Evolutionary conservation across 768 basidiomycete species (phyloP).

Genomic region (Lentinula boryana): DNA sequence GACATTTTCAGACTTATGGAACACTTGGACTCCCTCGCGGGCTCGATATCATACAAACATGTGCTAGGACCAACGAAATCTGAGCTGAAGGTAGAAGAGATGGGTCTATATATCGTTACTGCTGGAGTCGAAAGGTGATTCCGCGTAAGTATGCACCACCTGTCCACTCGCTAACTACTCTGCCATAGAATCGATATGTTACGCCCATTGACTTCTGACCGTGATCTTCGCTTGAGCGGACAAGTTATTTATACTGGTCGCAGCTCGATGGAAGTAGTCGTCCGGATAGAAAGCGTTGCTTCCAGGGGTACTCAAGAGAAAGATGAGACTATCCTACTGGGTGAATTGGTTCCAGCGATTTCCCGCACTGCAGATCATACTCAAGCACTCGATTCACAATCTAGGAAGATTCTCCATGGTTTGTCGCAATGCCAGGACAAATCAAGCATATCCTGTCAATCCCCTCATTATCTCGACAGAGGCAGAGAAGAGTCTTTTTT

Average conservation of each 20-base stretch:
- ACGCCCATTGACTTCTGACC: constrained; percentile 46
- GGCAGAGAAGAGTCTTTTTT: constrained; percentile 57
- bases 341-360: constrained; percentile 22
- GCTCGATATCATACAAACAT: constrained; percentile 80
- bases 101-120: constrained; percentile 78
- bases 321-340: constrained; percentile 62
- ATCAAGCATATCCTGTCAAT: constrained; percentile 59
- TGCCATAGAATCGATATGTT: constrained; percentile 59
- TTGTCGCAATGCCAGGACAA: constrained; percentile 64
- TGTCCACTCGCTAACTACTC: not conserved
- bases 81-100: constrained; percentile 48
- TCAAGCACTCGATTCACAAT: not conserved
- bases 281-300: constrained; percentile 71
- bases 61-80: constrained; percentile 63
- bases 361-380: not conserved
- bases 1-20: constrained; percentile 53
- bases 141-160: not conserved
- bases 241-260: constrained; percentile 76
- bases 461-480: constrained; percentile 50
- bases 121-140: constrained; percentile 71
- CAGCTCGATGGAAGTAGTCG: constrained; percentile 81
- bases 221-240: constrained; percentile 70
- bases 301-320: constrained; percentile 20
- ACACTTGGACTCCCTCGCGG: constrained; percentile 80
- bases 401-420: constrained; percentile 92